Evolutionary conservation across 805 yeast species (phyloP), one percentile per base, ranked within the genome.

Genomic region (Candida ovalis): DNA sequence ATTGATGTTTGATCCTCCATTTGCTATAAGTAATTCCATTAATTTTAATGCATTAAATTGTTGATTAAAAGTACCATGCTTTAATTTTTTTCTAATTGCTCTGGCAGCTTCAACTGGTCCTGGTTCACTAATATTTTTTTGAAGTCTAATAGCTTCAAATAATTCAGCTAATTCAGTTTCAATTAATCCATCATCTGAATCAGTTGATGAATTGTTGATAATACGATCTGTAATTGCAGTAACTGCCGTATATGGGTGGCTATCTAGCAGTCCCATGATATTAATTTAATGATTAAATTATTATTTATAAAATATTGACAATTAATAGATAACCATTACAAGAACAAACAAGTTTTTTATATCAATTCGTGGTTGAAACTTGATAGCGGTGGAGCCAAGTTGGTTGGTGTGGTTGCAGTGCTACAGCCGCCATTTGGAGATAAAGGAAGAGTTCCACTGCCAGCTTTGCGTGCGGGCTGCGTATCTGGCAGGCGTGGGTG

Each of bases 1-100:
- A 62, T 12, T 71, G 73, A 63, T 71, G 59, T 47, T 64, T 58
- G 50, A 61, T 49, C 61, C 75, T 60, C 84, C 68, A 60, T 84
- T 83, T 33, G 80, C 76, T 1, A 86, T 81, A 21, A 85, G 63
- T 18, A 79, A 68, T 56, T 86, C 87, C 36, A 83, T 65, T 12
- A 85, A 48, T 43, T 63, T 59, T 52, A 90, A 64, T 0, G 96
- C 86, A 41, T 87, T 78, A 45, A 77, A 57, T 63, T 88, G 96
- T 54, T 84, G 85, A 18, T 70, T 67, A 4, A 67, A 62, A 2
- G 74, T 60, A n/a, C 97, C 98, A 61, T 92, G 86, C 68, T 95
- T 94, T 61, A 94, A 70, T 59, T 83, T 82, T 73, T 94, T 94
- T 44, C 99, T 77, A 21, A 94, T 70, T 1, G 96, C 95, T 39